Percentiles rank a stretch among this genome's conserved stretches.
These are phyloP conservation scores for Bolboschoenus planiculmis DNA, from an alignment of 176 grass and related monocot species.

Conservation along the genomic window DNA sequence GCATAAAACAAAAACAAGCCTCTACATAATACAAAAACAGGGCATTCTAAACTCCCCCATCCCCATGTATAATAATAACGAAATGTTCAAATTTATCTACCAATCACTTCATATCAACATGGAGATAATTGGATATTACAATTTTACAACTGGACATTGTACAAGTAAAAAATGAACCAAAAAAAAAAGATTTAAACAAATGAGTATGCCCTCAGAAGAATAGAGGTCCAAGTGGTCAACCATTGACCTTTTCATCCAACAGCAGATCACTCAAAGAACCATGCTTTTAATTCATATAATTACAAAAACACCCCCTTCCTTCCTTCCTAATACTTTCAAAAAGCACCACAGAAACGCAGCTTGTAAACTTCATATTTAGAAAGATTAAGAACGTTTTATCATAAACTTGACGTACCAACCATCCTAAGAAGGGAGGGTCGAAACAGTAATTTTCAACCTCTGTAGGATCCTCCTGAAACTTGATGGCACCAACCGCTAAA, in stretches of 20 bases:
- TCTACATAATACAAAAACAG: neutral
- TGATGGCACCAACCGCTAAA: neutral
- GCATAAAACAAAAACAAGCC: no score
- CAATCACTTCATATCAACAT: neutral
- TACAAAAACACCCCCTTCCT: neutral
- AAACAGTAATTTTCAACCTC: neutral
- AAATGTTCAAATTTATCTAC: neutral
- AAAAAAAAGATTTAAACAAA: neutral
- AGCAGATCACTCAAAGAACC: neutral
- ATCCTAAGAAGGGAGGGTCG: neutral
- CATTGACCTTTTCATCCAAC: neutral
- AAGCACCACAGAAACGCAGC: neutral
- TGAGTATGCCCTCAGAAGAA: neutral
- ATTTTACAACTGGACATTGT: neutral
- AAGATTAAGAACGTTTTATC: conserved; percentile 1
- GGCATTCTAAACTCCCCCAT: neutral
- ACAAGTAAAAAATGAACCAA: neutral
- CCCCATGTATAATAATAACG: neutral
- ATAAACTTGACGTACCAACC: neutral
- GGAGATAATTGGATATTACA: neutral
- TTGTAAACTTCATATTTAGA: neutral
- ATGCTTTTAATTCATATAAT: neutral
- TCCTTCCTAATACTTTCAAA: neutral
- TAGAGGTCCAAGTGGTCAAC: neutral
- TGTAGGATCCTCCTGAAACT: neutral